Percentiles rank a stretch among this genome's conserved stretches.
These are phyloP conservation scores for Alternaria sp. DNA, from an alignment of 2,329 filamentous ascomycete species.

Conservation along the genomic window DNA sequence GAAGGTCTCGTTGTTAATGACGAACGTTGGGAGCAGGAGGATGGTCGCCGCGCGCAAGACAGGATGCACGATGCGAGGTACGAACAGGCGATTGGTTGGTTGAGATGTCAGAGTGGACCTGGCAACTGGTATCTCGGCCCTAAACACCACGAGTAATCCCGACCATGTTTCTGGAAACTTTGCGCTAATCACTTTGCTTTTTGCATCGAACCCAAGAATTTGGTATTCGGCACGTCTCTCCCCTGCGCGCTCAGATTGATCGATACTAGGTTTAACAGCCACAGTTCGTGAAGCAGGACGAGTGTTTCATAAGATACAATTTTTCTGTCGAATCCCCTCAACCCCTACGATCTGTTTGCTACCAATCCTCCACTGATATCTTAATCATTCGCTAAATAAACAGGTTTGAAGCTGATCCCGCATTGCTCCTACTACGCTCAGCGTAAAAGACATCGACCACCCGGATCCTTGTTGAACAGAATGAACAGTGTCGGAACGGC, in stretches of 20 bases:
- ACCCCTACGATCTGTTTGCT: neutral
- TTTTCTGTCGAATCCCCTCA: neutral
- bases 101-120: neutral
- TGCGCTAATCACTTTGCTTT: neutral
- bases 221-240: neutral
- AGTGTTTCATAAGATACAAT: neutral
- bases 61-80: conserved; percentile 27
- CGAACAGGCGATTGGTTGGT: conserved; percentile 26
- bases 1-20: conserved; percentile 23
- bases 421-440: conserved; percentile 26
- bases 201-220: neutral
- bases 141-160: neutral
- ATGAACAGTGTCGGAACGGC: conserved; percentile 18
- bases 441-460: conserved; percentile 12
- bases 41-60: conserved; percentile 12
- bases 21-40: conserved; percentile 14
- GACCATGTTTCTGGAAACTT: neutral
- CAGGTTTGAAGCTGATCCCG: neutral
- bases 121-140: neutral
- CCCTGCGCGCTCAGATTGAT: neutral
- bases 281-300: neutral
- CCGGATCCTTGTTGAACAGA: conserved; percentile 11
- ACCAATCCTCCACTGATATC: neutral
- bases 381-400: conserved; percentile 13
- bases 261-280: neutral